Evolutionary conservation across 257 asterid species (phyloP).

Genomic region (Perilla frutescens): DNA sequence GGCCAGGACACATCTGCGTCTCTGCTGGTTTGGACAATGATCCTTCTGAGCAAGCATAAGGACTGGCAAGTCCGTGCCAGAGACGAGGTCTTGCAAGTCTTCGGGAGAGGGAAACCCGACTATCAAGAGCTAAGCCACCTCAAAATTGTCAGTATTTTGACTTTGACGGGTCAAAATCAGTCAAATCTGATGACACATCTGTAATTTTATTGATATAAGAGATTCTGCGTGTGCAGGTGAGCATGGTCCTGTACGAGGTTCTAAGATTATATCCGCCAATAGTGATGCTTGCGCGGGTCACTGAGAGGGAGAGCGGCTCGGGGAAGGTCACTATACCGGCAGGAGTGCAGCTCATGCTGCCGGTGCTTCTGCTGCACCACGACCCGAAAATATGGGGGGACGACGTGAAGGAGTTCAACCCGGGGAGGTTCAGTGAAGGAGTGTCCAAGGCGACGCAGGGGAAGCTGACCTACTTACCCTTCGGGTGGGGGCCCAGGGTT

Average conservation of each 20-base stretch:
- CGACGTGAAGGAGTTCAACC: conserved; percentile 40
- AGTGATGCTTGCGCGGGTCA: not conserved
- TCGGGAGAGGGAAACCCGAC: conserved; percentile 38
- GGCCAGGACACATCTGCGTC: conserved; percentile 56
- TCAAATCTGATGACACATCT: no score
- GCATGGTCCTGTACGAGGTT: conserved; percentile 47
- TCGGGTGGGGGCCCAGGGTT: conserved; percentile 44
- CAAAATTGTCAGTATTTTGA: conserved; percentile 36
- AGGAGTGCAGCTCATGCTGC: conserved; percentile 33
- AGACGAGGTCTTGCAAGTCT: conserved; percentile 44
- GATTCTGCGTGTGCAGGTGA: conserved; percentile 28
- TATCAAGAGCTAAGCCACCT: conserved; percentile 44
- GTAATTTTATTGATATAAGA: no score
- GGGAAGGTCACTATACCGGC: conserved; percentile 38
- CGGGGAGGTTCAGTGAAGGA: conserved; percentile 43
- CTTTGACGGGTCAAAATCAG: no score
- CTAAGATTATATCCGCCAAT: conserved; percentile 46
- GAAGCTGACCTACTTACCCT: conserved; percentile 31
- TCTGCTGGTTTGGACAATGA: conserved; percentile 54
- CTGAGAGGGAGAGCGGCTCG: conserved; percentile 9
- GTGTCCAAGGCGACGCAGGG: conserved; percentile 37
- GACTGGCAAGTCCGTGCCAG: conserved; percentile 53
- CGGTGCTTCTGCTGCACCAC: conserved; percentile 36
- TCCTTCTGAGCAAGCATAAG: conserved; percentile 41
- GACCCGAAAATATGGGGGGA: conserved; percentile 41